Evolutionary conservation across 202 grass and related monocot species (phyloP), one percentile per base, ranked within the genome.

Genomic region (Schoenoplectus tabernaemontani): DNA sequence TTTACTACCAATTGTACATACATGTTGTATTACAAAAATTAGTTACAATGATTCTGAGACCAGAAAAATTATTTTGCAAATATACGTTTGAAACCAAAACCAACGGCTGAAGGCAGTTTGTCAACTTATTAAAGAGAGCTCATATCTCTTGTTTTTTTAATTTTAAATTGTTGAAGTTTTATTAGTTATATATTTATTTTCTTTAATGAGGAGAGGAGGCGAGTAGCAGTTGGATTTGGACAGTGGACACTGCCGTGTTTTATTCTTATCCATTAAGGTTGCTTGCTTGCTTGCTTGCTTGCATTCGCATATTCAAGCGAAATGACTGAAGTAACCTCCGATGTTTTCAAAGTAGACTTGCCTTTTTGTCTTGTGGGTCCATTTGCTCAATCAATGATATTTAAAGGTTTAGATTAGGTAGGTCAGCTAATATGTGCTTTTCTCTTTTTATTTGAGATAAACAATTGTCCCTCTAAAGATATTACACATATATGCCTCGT

Each of bases 261-360:
- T 76, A 76, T 36, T 76, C 71, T 76, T 76, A 76, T 76, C 71
- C 71, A 76, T 36, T 56, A 57, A 20, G 44, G 13, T 73, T 73
- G 44, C 44, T 32, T 28, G 15, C 42, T 51, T 74, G 32, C 30
- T 73, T 73, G 44, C 44, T 32, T 28, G 15, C 42, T 51, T 74
- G 32, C 30, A 33, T 61, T 75, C 51, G 15, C 44, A 73, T 74
- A 37, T 37, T 7, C 16, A 56, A 76, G 16, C 48, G 15, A 76
- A 76, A 76, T 76, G 71, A 56, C 48, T n/a, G 56, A 76, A 56
- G 4, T 76, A 56, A 76, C 71, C 71, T 76, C 48, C 46, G 54
- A 56, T 16, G 46, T 56, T 76, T 76, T 34, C 39, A 47, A 71
- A 71, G 4, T 46, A 3, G 12, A 71, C 67, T 71, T 48, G 0